phyloP scores from a whole-genome alignment of 2,329 filamentous ascomycete genomes.

The Clonostachys rhizophaga region DNA sequence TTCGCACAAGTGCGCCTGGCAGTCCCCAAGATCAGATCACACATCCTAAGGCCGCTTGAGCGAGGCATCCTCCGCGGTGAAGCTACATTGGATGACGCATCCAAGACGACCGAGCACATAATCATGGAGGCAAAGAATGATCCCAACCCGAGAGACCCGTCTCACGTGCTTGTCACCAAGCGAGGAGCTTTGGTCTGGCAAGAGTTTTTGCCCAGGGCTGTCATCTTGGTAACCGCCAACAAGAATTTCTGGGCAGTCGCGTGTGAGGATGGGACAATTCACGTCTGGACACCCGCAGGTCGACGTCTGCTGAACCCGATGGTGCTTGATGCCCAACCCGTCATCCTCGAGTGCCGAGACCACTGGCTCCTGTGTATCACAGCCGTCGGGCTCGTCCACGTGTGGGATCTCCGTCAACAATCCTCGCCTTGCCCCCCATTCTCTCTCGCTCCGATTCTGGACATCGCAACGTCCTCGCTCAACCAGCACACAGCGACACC shows the following conservation, averaged over 20 bases:
- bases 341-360: slow-evolving; percentile 86
- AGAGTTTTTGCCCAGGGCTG: slow-evolving; percentile 81
- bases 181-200: slow-evolving; percentile 84
- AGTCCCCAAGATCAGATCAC: slow-evolving; percentile 78
- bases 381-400: slow-evolving; percentile 81
- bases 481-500: slow-evolving; percentile 70
- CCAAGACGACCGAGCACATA: slow-evolving; percentile 62
- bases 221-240: slow-evolving; percentile 88
- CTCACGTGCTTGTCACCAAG: slow-evolving; percentile 76
- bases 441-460: slow-evolving; percentile 82
- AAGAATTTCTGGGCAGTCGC: slow-evolving; percentile 87
- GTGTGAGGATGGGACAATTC: slow-evolving; percentile 87
- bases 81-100: slow-evolving; percentile 52
- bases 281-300: slow-evolving; percentile 90
- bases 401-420: slow-evolving; percentile 87
- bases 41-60: slow-evolving; percentile 80
- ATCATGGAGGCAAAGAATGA: slow-evolving; percentile 90
- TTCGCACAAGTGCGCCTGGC: slow-evolving; percentile 82
- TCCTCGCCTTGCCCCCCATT: slow-evolving; percentile 84
- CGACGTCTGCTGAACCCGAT: slow-evolving; percentile 80
- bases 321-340: slow-evolving; percentile 85
- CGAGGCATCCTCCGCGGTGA: slow-evolving; percentile 52
- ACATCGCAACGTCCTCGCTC: slow-evolving; percentile 76
- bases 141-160: slow-evolving; percentile 71
- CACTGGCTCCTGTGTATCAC: slow-evolving; percentile 90